These are phyloP conservation scores for Candida peoriensis DNA, from an alignment of 805 yeast species.

Conservation along the genomic window DNA sequence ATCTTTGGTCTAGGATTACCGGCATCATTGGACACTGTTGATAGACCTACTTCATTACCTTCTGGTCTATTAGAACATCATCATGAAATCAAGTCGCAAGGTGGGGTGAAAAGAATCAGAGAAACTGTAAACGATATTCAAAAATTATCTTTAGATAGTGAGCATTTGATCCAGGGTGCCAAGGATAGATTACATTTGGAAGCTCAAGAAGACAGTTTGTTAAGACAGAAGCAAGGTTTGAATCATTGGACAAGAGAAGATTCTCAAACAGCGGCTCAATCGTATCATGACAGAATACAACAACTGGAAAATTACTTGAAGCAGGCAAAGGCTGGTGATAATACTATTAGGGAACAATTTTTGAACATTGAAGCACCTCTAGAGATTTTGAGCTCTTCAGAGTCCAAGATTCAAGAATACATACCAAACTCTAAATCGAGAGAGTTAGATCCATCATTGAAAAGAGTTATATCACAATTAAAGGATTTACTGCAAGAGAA, in stretches of 20 bases:
- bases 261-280: conserved; percentile 40
- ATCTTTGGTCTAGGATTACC: conserved; percentile 51
- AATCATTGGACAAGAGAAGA: conserved; percentile 47
- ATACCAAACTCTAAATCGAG: conserved; percentile 28
- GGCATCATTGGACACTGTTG: conserved; percentile 55
- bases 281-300: conserved; percentile 33
- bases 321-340: conserved; percentile 62
- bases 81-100: conserved; percentile 44
- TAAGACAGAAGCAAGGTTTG: conserved; percentile 48
- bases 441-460: conserved; percentile 30
- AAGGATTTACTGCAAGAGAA: conserved; percentile 25
- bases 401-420: conserved; percentile 22
- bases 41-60: conserved; percentile 52
- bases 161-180: conserved; percentile 39
- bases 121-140: conserved; percentile 42
- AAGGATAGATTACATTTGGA: conserved; percentile 45
- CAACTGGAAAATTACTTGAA: conserved; percentile 44
- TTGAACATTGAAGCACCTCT: conserved; percentile 43
- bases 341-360: conserved; percentile 41
- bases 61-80: conserved; percentile 50
- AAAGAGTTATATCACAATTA: conserved; percentile 31
- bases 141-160: conserved; percentile 35
- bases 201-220: conserved; percentile 45
- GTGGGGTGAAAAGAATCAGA: conserved; percentile 44
- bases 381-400: conserved; percentile 35